These are phyloP conservation scores for Fusarium algeriense DNA, from an alignment of 2,329 filamentous ascomycete genomes.

Conservation along the genomic window DNA sequence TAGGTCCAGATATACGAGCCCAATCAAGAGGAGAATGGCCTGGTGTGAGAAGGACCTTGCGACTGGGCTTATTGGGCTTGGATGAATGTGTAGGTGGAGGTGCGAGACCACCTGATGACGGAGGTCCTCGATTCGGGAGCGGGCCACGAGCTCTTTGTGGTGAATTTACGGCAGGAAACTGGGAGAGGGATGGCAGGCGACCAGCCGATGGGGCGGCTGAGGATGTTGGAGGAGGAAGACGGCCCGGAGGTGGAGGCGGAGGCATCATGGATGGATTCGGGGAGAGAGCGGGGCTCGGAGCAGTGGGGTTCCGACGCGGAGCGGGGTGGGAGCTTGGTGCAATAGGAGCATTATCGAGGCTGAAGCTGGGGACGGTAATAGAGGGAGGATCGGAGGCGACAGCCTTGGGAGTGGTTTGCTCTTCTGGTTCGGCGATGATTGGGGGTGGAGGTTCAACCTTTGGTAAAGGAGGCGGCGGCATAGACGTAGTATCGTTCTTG, in stretches of 20 bases:
- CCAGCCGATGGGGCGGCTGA: slow-evolving; percentile 39
- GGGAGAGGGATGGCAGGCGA: slow-evolving; percentile 53
- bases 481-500: slow-evolving; percentile 51
- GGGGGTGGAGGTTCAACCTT: slow-evolving; percentile 44
- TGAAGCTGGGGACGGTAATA: slow-evolving; percentile 59
- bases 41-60: slow-evolving; percentile 84
- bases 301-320: slow-evolving; percentile 28
- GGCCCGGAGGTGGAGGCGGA: slow-evolving; percentile 42
- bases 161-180: slow-evolving; percentile 66
- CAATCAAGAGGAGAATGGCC: slow-evolving; percentile 97
- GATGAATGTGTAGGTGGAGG: slow-evolving; percentile 67
- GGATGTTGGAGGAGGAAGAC: slow-evolving; percentile 36
- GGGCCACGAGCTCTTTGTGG: slow-evolving; percentile 62
- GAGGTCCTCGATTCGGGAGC: slow-evolving; percentile 56
- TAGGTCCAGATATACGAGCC: slow-evolving; percentile 79
- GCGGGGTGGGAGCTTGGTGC: slow-evolving; percentile 33
- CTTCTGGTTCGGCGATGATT: slow-evolving; percentile 47
- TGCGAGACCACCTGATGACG: slow-evolving; percentile 58
- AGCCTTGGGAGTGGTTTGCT: slow-evolving; percentile 67
- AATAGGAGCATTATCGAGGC: slow-evolving; percentile 55
- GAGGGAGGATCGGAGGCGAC: slow-evolving; percentile 43
- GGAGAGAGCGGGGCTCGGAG: slow-evolving; percentile 30
- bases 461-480: slow-evolving; percentile 56
- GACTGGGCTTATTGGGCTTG: slow-evolving; percentile 67
- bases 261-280: slow-evolving; percentile 47